These are phyloP conservation scores for Physaria fendleri DNA, from an alignment of 345 rosid genomes.

Conservation along the genomic window DNA sequence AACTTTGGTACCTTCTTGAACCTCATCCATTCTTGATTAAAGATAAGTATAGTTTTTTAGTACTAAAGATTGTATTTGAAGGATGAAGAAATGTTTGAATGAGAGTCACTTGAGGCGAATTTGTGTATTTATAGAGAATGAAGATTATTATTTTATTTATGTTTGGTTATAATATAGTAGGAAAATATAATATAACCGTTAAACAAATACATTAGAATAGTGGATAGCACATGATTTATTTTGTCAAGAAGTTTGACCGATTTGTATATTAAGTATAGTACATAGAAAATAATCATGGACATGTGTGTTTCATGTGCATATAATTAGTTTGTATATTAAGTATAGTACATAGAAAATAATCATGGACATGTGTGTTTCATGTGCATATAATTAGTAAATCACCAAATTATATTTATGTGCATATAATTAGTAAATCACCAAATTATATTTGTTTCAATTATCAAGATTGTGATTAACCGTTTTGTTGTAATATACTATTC, in stretches of 20 bases:
- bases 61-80: not conserved
- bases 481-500: slow-evolving; percentile 15
- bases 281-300: slow-evolving; percentile 7
- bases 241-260: slow-evolving; percentile 17
- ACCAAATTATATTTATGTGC: not conserved
- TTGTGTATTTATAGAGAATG: slow-evolving; percentile 38
- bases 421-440: too few relatives aligned
- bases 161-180: too few relatives aligned
- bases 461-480: slow-evolving; percentile 22
- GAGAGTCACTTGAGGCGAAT: slow-evolving; percentile 27
- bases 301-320: slow-evolving; percentile 4
- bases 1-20: slow-evolving; percentile 38
- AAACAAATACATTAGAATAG: not conserved
- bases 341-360: slow-evolving; percentile 2
- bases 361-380: slow-evolving; percentile 1
- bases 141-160: slow-evolving; percentile 5
- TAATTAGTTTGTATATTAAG: not conserved
- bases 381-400: not conserved
- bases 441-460: not conserved
- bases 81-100: slow-evolving; percentile 22
- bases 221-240: slow-evolving; percentile 15
- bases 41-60: not conserved
- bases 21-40: slow-evolving; percentile 47
- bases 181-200: too few relatives aligned
- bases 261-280: not conserved